These are phyloP conservation scores for Echites panduratus DNA, from an alignment of 257 asterid species.

Conservation along the genomic window DNA sequence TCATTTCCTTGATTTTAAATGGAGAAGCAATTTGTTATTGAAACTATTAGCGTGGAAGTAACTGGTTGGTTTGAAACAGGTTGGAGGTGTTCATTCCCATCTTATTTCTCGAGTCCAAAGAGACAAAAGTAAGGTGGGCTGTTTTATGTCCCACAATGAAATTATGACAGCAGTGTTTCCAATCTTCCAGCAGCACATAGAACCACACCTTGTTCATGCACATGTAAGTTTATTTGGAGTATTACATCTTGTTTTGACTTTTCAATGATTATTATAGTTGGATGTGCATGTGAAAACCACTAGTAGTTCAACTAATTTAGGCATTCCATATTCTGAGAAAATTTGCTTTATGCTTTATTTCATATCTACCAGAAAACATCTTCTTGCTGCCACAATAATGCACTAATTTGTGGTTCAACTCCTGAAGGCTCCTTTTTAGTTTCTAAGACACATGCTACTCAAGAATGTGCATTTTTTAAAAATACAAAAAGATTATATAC, in stretches of 20 bases:
- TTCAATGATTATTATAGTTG: not conserved
- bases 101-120: conserved; percentile 96
- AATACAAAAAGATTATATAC: too few relatives aligned
- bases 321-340: not conserved
- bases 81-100: conserved; percentile 99
- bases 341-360: not conserved
- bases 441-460: not conserved
- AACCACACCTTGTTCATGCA: conserved; percentile 99
- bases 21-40: conserved; percentile 7
- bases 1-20: conserved; percentile 17
- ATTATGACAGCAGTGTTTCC: conserved; percentile 95
- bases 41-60: conserved; percentile 16
- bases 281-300: not conserved
- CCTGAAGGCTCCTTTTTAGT: not conserved
- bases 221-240: conserved; percentile 59
- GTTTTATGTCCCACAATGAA: conserved; percentile 87
- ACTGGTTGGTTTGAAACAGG: conserved; percentile 49
- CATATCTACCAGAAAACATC: not conserved
- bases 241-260: not conserved
- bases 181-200: conserved; percentile 97
- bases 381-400: not conserved
- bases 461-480: not conserved
- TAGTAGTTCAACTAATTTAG: not conserved
- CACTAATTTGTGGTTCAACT: not conserved
- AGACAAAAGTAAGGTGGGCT: conserved; percentile 89